Conservation (phyloP, 2,329 filamentous ascomycete species). For the Fusarium austroafricanum region DNA sequence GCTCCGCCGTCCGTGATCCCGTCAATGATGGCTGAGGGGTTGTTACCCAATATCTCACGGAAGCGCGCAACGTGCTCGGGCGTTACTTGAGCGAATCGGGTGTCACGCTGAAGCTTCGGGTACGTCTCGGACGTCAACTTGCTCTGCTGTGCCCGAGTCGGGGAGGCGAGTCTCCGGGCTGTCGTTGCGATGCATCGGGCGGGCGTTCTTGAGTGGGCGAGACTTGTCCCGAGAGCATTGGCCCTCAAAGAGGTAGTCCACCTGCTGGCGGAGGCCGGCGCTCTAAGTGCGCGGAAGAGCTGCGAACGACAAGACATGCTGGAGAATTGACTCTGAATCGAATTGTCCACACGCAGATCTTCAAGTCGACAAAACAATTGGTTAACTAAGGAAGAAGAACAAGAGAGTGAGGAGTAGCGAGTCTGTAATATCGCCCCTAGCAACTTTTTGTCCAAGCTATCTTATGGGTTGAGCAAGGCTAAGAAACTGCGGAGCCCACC, state of each 20-base stretch:
- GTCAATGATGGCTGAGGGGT: conserved; percentile 81
- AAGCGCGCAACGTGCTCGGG: conserved; percentile 86
- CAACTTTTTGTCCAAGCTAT: conserved; percentile 24
- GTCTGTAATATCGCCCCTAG: conserved; percentile 16
- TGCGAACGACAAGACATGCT: conserved; percentile 45
- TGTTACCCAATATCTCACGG: conserved; percentile 80
- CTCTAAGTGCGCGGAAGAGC: conserved; percentile 44
- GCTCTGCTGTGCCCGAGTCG: conserved; percentile 40
- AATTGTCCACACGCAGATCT: conserved; percentile 24
- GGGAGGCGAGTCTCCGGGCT: conserved; percentile 44
- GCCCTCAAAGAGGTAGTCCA: conserved; percentile 29
- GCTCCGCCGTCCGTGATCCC: conserved; percentile 76
- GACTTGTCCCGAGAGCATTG: conserved; percentile 11
- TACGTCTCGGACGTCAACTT: conserved; percentile 90
- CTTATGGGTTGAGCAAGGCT: conserved; percentile 20
- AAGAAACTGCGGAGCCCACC: conserved; percentile 34
- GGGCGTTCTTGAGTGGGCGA: conserved; percentile 16
- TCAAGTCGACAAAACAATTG: not conserved
- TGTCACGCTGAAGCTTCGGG: conserved; percentile 83
- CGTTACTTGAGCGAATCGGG: conserved; percentile 79
- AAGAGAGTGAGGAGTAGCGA: conserved; percentile 4
- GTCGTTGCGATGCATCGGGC: conserved; percentile 48
- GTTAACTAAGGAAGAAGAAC: not conserved
- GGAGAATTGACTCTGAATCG: conserved; percentile 9
- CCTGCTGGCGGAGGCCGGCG: conserved; percentile 28